Percentiles rank a stretch among this genome's conserved stretches.
These are phyloP conservation scores for Boletellus dicymbophilus DNA, from an alignment of 1,284 basidiomycete genomes.

Conservation along the genomic window DNA sequence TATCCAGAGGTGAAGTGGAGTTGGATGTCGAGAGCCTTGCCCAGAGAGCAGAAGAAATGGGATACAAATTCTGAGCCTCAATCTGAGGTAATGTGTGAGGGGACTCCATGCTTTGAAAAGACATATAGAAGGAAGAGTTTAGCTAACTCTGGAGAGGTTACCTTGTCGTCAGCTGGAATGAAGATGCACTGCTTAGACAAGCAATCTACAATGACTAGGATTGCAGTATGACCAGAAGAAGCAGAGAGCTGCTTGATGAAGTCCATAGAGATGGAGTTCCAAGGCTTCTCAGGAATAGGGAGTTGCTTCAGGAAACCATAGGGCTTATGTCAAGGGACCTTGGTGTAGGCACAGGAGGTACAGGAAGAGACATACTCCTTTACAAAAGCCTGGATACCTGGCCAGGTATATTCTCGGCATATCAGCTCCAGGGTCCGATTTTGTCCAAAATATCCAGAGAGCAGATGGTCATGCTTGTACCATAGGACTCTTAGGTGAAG, in stretches of 20 bases:
- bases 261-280: background rate
- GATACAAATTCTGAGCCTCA: background rate
- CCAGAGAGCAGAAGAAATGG: background rate
- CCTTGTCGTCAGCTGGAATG: no score
- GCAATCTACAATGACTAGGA: background rate
- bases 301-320: background rate
- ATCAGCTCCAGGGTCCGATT: no score
- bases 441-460: no score
- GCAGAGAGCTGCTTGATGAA: background rate
- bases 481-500: no score
- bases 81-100: background rate
- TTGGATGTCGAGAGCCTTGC: background rate
- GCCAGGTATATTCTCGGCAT: no score
- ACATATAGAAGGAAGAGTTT: background rate
- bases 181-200: background rate
- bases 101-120: background rate
- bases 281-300: background rate
- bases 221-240: background rate
- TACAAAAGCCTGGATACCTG: no score
- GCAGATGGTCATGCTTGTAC: no score
- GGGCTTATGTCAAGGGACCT: background rate
- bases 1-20: background rate
- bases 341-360: background rate
- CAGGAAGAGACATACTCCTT: background rate
- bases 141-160: no score